Base-by-base conservation (phyloP, 2,329 filamentous ascomycete species). In the Mycocentrospora acerina region DNA sequence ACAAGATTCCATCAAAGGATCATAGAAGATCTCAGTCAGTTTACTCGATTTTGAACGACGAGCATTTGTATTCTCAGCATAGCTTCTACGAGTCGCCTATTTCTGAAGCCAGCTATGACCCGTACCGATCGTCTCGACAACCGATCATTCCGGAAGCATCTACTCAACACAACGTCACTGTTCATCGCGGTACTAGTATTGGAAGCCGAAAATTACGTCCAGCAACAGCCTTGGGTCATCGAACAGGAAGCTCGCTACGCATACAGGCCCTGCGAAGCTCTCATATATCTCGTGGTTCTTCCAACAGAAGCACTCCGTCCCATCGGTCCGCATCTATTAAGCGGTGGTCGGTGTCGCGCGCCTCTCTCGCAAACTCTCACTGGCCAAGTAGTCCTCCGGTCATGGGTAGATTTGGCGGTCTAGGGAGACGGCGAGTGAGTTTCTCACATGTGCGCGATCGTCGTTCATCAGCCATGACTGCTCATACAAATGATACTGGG, bases 41-140 rank as follows among this genome's bases (percentile, higher is more conserved):
- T 29, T 79, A 76, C 49, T 80, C 79, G 1, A 76, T 80, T 36
- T 66, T 79, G 38, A 78, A 78, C 24, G 73, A 80, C 39, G 73
- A 76, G 37, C 73, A 76, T 51, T 67, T 76, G 35, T 69, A 70
- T 31, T 70, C 67, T 1, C 71, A 72, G 32, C 69, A 74, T 42
- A 75, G 69, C 43, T 75, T 78, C 35, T 70, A 71, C 26, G 74
- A 76, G 39, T 71, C 75, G 60, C 74, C 57, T 52, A 46, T 50
- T 7, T 79, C 60, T 28, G 68, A 76, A 42, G 71, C 79, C 47
- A 93, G 85, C 65, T 95, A 95, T 55, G 90, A 95, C 62, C 89
- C 90, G 0, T 95, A 86, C 64, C 81, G 87, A 56, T 81, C 86
- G 4, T 89, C 85, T 3, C 76, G 78, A 48, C 70, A 77, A 38